phyloP scores from a whole-genome alignment of 345 rosid species.

The Brassica incana region DNA sequence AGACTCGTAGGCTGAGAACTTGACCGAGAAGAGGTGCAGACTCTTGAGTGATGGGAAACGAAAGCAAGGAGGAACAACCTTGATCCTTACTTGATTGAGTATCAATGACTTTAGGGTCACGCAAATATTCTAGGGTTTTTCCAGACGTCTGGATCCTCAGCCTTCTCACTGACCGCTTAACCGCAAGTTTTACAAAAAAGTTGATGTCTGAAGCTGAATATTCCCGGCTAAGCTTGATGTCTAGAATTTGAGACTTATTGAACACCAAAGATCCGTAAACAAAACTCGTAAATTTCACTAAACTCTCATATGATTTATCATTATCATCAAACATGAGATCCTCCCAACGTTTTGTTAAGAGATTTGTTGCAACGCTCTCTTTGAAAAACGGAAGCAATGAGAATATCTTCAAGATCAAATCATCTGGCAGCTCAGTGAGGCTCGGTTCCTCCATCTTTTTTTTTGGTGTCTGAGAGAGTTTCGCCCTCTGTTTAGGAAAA shows the following conservation, averaged over 20 bases:
- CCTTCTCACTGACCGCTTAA: background rate
- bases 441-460: background rate
- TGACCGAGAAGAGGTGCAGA: background rate
- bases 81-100: background rate
- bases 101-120: background rate
- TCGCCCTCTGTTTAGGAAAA: background rate
- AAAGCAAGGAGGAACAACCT: background rate
- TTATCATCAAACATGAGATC: background rate
- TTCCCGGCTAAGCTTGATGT: background rate
- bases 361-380: background rate
- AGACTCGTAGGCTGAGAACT: background rate
- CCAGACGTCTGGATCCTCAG: background rate
- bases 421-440: background rate
- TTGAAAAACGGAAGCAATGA: background rate
- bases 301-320: background rate
- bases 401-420: background rate
- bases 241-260: background rate
- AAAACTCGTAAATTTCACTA: background rate
- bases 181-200: background rate
- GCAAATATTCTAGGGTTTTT: background rate
- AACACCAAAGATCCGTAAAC: background rate
- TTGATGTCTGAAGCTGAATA: background rate
- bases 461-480: background rate
- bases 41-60: background rate
- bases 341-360: background rate